phyloP scores from a whole-genome alignment of 345 rosid genomes.

The Excoecaria cochinchinensis region DNA sequence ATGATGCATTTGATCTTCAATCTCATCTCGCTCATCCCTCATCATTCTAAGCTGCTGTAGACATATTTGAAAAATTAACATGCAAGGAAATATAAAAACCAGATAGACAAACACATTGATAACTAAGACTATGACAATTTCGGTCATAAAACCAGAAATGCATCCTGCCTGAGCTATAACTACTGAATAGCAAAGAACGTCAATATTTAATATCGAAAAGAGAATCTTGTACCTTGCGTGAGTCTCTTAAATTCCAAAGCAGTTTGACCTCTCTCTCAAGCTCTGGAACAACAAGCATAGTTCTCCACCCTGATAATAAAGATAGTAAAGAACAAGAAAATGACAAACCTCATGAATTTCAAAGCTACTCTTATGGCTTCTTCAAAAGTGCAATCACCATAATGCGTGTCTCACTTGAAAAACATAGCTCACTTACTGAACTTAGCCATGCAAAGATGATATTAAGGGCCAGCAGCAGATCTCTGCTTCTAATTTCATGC shows the following conservation, averaged over 20 bases:
- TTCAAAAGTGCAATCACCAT: not conserved
- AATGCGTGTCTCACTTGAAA: not conserved
- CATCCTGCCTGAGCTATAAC: not conserved
- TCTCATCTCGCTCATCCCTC: slow-evolving; percentile 79
- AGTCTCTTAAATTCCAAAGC: slow-evolving; percentile 71
- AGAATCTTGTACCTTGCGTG: slow-evolving; percentile 54
- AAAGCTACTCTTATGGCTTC: not conserved
- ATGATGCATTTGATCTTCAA: slow-evolving; percentile 86
- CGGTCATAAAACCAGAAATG: not conserved
- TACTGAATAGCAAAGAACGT: not conserved
- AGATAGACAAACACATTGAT: not conserved
- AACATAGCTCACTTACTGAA: too few species aligned
- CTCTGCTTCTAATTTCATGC: too few species aligned
- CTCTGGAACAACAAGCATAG: slow-evolving; percentile 98
- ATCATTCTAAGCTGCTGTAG: slow-evolving; percentile 65
- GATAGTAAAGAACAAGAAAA: slow-evolving; percentile 11
- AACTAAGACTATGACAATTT: not conserved
- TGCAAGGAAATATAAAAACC: not conserved
- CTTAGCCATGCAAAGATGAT: too few species aligned
- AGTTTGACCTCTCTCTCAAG: slow-evolving; percentile 91
- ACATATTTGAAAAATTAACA: slow-evolving; percentile 5
- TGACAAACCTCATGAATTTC: not conserved
- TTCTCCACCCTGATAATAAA: slow-evolving; percentile 78
- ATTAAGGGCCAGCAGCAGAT: too few species aligned
- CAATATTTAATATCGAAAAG: not conserved